Evolutionary conservation across 805 yeast genomes (phyloP), one percentile per base, ranked within the genome.

Genomic region (Yamadazyma philogaea): DNA sequence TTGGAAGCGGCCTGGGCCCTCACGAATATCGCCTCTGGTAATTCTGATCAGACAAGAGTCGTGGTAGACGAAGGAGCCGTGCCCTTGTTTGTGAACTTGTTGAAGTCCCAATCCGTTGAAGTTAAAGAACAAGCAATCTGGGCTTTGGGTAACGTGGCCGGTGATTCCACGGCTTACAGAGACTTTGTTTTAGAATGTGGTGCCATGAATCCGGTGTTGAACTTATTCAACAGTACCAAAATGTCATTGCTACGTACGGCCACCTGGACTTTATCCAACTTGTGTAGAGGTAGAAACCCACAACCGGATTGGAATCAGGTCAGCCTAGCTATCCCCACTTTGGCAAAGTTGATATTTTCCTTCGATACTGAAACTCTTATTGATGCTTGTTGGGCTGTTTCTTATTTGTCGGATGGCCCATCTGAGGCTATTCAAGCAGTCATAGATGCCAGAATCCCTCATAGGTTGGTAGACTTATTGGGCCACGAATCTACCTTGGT

Each of bases 1-100:
- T 79, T 93, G 56, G 99, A 93, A 72, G 96, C 98, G 10, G 97
- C 99, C 7, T 93, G 99, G 99, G 98, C 98, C n/a, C 77, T 93
- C 54, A 93, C 99, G 39, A 93, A 93, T 63, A 91, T 93, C 63
- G 98, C 98, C 17, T 87, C 96, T 3, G 99, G 99, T 49, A 73
- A 84, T 39, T 80, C 95, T 32, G 84, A 80, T 37, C 98, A 93
- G 68, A 93, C 99, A 16, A 78, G 77, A 55, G 82, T 83, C 33
- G 98, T 93, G 42, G 93, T 93, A 43, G 91, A 89, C 49, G 82
- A 91, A 3, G 95, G 91, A 40, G 98, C 98, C 0, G 95, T 93
- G 34, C 98, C 98, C 15, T 71, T 81, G 42, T 89, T 93, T 65
- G 96, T 93, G 34, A 77, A 83, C 51, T 74, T 93, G 53, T 75